Evolutionary conservation across 2,329 filamentous ascomycete genomes (phyloP), one percentile per base, ranked within the genome.

Genomic region (Bipolaris bicolor): DNA sequence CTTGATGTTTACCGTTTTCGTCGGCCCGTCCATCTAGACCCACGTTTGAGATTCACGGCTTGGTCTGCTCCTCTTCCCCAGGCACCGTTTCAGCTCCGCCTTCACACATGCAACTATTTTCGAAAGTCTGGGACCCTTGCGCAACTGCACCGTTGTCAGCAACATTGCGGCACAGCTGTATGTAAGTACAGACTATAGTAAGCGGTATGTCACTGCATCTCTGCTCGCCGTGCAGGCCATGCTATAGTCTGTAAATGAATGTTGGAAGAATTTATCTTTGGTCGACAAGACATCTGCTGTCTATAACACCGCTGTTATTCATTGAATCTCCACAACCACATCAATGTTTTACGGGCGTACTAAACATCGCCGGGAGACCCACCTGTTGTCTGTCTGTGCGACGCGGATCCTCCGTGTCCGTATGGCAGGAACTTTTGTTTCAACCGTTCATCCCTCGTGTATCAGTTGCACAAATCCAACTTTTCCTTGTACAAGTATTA

Each of bases 1-100:
- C 24, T 34, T 29, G 40, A 39, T 36, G 49, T 60, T 55, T 55
- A 33, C 48, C 46, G 36, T 49, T 36, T 34, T 18, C 46, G 56
- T 47, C 52, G 37, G 55, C 51, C 37, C 45, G 52, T 46, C 31
- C 29, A 37, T 51, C 26, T 54, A 52, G 43, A 55, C 46, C 60
- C 52, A 41, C 64, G 71, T 75, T 74, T 73, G 69, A 69, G 41
- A 54, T 44, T 59, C 49, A 61, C 57, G 56, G 54, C 67, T 64
- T 55, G 46, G 60, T 67, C 65, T 74, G 72, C 72, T 72, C 70
- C 70, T 69, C 70, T 67, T 69, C 70, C 68, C 60, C 68, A 49
- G 51, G 34, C 49, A 59, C 44, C 44, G 57, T 59, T 73, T 75
- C 71, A 71, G 37, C 36, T n/a, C 57, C 45, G 48, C 33, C 34